Conservation (phyloP, 1,139 yeast species). For the Geotrichum siamense region DNA sequence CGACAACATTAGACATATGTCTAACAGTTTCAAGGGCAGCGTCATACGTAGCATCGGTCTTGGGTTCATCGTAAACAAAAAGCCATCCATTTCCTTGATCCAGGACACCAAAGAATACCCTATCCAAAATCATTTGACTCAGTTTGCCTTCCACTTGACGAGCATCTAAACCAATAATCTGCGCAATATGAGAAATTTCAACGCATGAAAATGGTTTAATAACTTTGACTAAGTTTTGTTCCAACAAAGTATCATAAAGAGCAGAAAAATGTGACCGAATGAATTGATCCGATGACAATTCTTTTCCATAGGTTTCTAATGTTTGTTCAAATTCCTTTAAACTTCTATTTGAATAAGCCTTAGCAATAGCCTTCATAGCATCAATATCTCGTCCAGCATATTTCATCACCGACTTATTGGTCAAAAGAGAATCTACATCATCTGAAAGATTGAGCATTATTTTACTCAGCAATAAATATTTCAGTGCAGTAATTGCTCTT, state of each 20-base stretch:
- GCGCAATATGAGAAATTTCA: slow-evolving; percentile 81
- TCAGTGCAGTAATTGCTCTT: slow-evolving; percentile 69
- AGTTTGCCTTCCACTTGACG: slow-evolving; percentile 91
- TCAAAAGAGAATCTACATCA: slow-evolving; percentile 72
- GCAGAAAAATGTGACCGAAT: slow-evolving; percentile 90
- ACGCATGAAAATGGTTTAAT: slow-evolving; percentile 95
- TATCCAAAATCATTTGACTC: slow-evolving; percentile 93
- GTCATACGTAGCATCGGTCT: slow-evolving; percentile 81
- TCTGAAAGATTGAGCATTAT: slow-evolving; percentile 86
- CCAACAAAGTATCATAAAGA: slow-evolving; percentile 84
- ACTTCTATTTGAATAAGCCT: slow-evolving; percentile 84
- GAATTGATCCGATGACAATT: slow-evolving; percentile 78
- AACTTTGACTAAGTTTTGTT: slow-evolving; percentile 87
- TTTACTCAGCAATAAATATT: slow-evolving; percentile 87
- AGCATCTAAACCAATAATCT: slow-evolving; percentile 78
- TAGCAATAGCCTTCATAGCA: slow-evolving; percentile 90
- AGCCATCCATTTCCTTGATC: slow-evolving; percentile 99
- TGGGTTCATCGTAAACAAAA: slow-evolving; percentile 83
- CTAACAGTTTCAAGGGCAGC: slow-evolving; percentile 81
- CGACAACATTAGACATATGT: slow-evolving; percentile 83
- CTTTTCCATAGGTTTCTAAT: slow-evolving; percentile 60
- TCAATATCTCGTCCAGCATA: slow-evolving; percentile 70
- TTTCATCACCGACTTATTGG: slow-evolving; percentile 72
- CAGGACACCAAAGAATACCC: slow-evolving; percentile 87
- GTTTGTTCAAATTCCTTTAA: slow-evolving; percentile 84